phyloP scores from a whole-genome alignment of 2,329 filamentous ascomycete genomes.

The Talaromyces pinophilus region DNA sequence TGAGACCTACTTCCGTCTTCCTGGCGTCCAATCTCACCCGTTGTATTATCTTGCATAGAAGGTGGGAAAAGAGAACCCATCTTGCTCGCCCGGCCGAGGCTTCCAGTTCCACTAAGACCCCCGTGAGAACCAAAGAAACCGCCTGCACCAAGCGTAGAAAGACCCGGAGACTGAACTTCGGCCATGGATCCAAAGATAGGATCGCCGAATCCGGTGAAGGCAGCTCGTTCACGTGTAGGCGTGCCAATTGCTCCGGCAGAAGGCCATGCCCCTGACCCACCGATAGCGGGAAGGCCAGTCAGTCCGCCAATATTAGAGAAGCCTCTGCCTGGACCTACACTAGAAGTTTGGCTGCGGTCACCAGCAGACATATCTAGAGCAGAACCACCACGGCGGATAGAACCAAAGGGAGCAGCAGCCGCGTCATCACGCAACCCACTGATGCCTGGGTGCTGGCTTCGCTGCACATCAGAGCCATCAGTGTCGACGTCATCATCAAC shows the following conservation, averaged over 20 bases:
- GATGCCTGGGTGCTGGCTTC: constrained; percentile 54
- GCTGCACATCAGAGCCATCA: constrained; percentile 56
- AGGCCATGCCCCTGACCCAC: constrained; percentile 50
- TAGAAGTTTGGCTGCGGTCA: constrained; percentile 91
- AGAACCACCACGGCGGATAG: constrained; percentile 56
- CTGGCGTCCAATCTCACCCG: constrained; percentile 61
- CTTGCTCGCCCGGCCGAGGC: constrained; percentile 75
- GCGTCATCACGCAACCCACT: constrained; percentile 55
- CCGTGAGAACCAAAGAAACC: constrained; percentile 66
- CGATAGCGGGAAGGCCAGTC: constrained; percentile 57
- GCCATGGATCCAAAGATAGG: constrained; percentile 72
- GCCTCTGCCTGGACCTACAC: constrained; percentile 71
- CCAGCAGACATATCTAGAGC: constrained; percentile 63
- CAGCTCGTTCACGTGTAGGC: constrained; percentile 61
- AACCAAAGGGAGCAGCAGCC: constrained; percentile 55
- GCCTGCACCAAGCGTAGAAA: constrained; percentile 43
- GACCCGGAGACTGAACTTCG: constrained; percentile 64
- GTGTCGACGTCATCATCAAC: constrained; percentile 63
- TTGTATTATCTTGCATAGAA: constrained; percentile 90
- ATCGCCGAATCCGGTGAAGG: constrained; percentile 57
- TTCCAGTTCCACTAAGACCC: constrained; percentile 59
- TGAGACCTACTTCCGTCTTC: constrained; percentile 62
- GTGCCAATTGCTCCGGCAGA: constrained; percentile 72
- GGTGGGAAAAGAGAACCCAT: constrained; percentile 83
- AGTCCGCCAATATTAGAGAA: constrained; percentile 62